Evolutionary conservation across 257 asterid species (phyloP).

Genomic region (Solanum rostratum): DNA sequence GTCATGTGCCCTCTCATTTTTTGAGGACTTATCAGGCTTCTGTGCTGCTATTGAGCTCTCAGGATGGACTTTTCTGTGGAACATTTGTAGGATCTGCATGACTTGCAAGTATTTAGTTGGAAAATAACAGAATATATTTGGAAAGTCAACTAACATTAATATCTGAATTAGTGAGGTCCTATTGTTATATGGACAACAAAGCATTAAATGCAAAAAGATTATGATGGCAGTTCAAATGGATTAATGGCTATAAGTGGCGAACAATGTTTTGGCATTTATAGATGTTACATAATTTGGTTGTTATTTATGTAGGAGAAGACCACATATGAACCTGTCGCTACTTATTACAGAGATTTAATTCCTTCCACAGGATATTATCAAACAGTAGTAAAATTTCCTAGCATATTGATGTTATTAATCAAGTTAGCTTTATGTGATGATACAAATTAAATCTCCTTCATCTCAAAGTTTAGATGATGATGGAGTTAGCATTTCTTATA

Average conservation of each 20-base stretch:
- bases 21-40: slow-evolving; percentile 23
- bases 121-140: background rate
- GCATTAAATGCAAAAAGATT: background rate
- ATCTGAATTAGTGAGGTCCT: background rate
- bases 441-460: background rate
- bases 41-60: slow-evolving; percentile 33
- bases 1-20: slow-evolving; percentile 28
- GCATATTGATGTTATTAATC: background rate
- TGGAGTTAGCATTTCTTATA: background rate
- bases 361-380: background rate
- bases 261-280: background rate
- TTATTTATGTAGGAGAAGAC: background rate
- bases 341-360: background rate
- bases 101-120: background rate
- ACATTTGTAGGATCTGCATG: slow-evolving; percentile 76
- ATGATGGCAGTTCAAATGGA: too few species aligned
- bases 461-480: background rate
- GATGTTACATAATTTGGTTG: background rate
- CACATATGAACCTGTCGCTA: background rate
- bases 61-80: slow-evolving; percentile 96
- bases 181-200: background rate
- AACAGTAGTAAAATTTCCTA: background rate
- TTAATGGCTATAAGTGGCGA: too few species aligned
- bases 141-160: background rate
- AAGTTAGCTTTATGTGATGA: background rate